phyloP scores from a whole-genome alignment of 1,284 basidiomycete genomes.

The Polyporus tsugae region DNA sequence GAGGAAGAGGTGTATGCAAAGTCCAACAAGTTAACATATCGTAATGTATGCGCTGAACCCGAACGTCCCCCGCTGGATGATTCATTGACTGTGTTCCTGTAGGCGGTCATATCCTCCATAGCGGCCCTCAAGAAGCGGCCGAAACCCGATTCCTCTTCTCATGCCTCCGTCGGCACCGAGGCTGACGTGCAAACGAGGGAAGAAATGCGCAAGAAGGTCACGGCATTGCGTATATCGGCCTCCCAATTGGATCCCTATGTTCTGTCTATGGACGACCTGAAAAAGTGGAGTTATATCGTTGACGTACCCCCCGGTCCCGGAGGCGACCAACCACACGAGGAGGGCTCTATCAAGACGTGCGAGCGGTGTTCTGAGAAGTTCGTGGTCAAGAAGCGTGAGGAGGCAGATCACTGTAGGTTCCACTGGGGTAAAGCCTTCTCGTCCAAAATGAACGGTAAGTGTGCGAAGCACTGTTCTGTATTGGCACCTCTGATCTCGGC shows the following conservation, averaged over 20 bases:
- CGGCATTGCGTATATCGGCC: slow-evolving; percentile 64
- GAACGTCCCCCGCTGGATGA: not conserved
- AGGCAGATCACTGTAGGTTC: slow-evolving; percentile 74
- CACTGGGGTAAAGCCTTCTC: slow-evolving; percentile 85
- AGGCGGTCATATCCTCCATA: slow-evolving; percentile 80
- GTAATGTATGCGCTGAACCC: slow-evolving; percentile 60
- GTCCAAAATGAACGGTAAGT: slow-evolving; percentile 65
- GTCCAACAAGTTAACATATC: slow-evolving; percentile 79
- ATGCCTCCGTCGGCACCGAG: slow-evolving; percentile 86
- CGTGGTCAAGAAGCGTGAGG: slow-evolving; percentile 65
- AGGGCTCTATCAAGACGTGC: slow-evolving; percentile 75
- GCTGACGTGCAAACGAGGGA: slow-evolving; percentile 65
- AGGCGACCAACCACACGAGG: slow-evolving; percentile 67
- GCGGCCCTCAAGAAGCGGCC: slow-evolving; percentile 78
- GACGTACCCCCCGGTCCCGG: slow-evolving; percentile 72
- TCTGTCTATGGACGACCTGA: slow-evolving; percentile 65
- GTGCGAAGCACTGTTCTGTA: slow-evolving; percentile 16
- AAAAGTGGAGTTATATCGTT: slow-evolving; percentile 75
- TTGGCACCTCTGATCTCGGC: not conserved
- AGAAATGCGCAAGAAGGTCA: slow-evolving; percentile 66
- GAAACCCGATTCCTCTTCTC: slow-evolving; percentile 64
- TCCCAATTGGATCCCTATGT: slow-evolving; percentile 64
- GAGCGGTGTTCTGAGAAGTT: slow-evolving; percentile 81
- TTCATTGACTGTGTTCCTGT: slow-evolving; percentile 11
- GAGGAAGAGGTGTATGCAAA: slow-evolving; percentile 80